phyloP scores from a whole-genome alignment of 306 rosid genomes.

The Citrullus colocynthis region DNA sequence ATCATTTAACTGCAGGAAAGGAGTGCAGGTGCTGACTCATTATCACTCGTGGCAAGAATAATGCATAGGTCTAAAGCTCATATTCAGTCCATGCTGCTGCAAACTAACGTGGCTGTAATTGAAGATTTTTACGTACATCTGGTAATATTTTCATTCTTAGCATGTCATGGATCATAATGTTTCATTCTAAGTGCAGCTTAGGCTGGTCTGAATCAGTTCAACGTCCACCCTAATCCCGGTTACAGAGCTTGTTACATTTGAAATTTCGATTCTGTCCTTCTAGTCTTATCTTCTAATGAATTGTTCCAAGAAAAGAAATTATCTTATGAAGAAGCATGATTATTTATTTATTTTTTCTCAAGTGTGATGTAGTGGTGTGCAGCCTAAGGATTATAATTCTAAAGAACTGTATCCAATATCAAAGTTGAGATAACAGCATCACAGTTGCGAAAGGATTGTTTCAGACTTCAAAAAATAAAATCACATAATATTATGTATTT shows the following conservation, averaged over 20 bases:
- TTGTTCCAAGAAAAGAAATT: not conserved
- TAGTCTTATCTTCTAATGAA: not conserved
- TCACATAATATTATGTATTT: not conserved
- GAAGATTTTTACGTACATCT: constrained; percentile 83
- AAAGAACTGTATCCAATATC: not conserved
- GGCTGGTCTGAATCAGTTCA: not conserved
- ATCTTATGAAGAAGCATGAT: too few species aligned
- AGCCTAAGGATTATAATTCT: too few species aligned
- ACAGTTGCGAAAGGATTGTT: not conserved
- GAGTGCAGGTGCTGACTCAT: constrained; percentile 81
- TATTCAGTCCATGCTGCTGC: constrained; percentile 83
- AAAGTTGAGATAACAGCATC: not conserved
- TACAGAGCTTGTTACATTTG: not conserved
- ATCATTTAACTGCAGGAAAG: constrained; percentile 66
- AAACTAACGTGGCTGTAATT: constrained; percentile 61
- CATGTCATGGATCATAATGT: not conserved
- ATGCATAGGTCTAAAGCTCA: constrained; percentile 81
- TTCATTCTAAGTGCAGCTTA: not conserved
- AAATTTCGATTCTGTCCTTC: not conserved
- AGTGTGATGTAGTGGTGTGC: too few species aligned
- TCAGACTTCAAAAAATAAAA: not conserved
- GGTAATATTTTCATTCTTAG: constrained; percentile 28
- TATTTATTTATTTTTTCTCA: too few species aligned
- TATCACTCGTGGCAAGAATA: constrained; percentile 65
- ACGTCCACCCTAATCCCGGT: not conserved